Evolutionary conservation across 345 rosid species (phyloP).

Genomic region (Pistacia vera): DNA sequence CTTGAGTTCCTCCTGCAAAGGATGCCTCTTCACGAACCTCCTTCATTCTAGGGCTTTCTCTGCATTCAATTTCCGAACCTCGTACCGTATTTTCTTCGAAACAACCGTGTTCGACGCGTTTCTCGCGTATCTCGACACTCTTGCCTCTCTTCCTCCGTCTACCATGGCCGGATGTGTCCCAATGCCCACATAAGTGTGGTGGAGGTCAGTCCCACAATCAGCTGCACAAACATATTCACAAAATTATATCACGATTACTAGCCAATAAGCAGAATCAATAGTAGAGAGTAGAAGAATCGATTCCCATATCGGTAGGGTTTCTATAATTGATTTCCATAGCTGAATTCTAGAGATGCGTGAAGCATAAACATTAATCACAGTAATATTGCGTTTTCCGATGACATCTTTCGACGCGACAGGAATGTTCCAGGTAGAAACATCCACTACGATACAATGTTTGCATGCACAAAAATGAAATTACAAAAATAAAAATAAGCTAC

Average conservation of each 20-base stretch:
- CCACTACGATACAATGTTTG: no score
- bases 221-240: conserved; percentile 19
- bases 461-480: no score
- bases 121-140: conserved; percentile 87
- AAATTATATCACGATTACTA: no score
- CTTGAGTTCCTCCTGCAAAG: conserved; percentile 31
- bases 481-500: conserved; percentile 34
- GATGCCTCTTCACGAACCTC: conserved; percentile 83
- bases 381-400: no score
- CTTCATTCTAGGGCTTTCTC: conserved; percentile 99
- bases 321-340: no score
- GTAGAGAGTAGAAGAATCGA: no score
- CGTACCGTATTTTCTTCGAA: conserved; percentile 94
- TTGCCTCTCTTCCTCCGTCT: conserved; percentile 80
- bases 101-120: conserved; percentile 82
- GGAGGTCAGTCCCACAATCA: conserved; percentile 27
- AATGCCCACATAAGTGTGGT: conserved; percentile 19
- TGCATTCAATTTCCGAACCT: conserved; percentile 88
- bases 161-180: conserved; percentile 26
- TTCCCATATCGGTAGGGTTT: no score
- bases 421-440: no score
- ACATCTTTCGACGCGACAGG: no score
- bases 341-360: no score
- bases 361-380: no score
- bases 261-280: no score